Base-by-base conservation (phyloP, 768 basidiomycete species). In the Hericium rajendrae region DNA sequence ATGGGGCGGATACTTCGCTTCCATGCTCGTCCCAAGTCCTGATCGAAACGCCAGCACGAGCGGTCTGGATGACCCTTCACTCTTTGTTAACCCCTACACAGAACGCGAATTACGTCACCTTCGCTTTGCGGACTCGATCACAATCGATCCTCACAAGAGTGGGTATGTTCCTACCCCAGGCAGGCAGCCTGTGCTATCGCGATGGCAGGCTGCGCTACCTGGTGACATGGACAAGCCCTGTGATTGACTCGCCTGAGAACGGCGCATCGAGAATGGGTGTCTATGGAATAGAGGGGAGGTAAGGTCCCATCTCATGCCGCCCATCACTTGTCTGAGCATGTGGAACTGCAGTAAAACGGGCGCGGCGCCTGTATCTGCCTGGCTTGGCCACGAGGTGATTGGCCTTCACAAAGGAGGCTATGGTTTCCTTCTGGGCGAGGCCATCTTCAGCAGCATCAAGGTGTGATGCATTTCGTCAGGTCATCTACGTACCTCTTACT, bases 221-320 rank as follows among this genome's bases (percentile, higher is more conserved):
- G 40, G 54, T 76, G 15, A 76, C 72, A 0, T 75, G 73, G 74
- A 65, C 66, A n/a, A 62, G 64, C 58, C 50, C 73, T 67, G 22
- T 71, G 66, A 54, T 62, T 70, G 60, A 69, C 68, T 60, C 69
- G 64, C 26, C 62, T 59, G 18, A 64, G 63, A 37, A 59, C 56
- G 16, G 68, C 51, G 0, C 70, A 69, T 51, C 37, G 54, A 73
- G 64, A 51, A 74, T 78, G 26, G 78, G 78, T 0, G 62, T 72
- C 0, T 78, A 76, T 58, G 78, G 78, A 2, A 65, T 79, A 24
- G 77, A 78, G 61, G 78, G 78, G 57, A 78, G 76, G 77, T 76
- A 38, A 40, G 70, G 57, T 26, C 26, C 15, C 41, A 28, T 3
- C 12, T 39, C 9, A 40, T 28, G 20, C 22, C 16, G 26, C 16